Percentiles rank a stretch among this genome's conserved stretches.
Conservation (phyloP, 208 protist genomes). For the Herpetomonas samuelpessoai region DNA sequence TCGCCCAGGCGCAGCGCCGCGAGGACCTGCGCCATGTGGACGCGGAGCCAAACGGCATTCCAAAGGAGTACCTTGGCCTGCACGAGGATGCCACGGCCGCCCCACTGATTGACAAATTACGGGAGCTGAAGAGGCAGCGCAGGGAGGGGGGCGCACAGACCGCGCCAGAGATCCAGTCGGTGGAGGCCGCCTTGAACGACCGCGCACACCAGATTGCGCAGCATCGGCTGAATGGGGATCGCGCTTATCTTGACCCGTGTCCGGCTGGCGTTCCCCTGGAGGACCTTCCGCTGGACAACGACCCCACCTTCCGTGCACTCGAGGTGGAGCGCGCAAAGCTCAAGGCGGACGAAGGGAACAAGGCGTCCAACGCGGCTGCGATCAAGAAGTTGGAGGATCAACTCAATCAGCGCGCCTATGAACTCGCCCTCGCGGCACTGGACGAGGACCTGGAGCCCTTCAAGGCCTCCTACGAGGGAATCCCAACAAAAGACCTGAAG, state of each 20-base stretch:
- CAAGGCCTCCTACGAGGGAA: constrained; percentile 46
- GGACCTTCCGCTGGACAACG: constrained; percentile 55
- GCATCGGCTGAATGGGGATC: constrained; percentile 30
- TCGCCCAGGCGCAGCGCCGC: constrained; percentile 44
- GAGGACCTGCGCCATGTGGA: constrained; percentile 44
- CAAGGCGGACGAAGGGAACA: constrained; percentile 25
- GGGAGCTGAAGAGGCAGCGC: constrained; percentile 23
- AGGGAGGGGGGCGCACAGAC: constrained; percentile 16
- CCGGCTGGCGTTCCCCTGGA: constrained; percentile 56
- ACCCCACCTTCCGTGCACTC: constrained; percentile 39
- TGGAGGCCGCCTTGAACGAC: constrained; percentile 35
- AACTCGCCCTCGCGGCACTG: constrained; percentile 55
- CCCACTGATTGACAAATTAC: constrained; percentile 36
- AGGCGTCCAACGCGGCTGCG: constrained; percentile 25
- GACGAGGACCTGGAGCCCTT: constrained; percentile 57
- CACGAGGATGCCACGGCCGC: constrained; percentile 34
- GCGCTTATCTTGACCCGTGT: constrained; percentile 40
- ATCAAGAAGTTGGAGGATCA: constrained; percentile 38
- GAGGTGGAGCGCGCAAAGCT: constrained; percentile 59
- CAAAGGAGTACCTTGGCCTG: constrained; percentile 38
- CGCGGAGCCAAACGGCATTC: constrained; percentile 30
- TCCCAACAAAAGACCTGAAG: constrained; percentile 41
- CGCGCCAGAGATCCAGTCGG: constrained; percentile 21
- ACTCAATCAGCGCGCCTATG: constrained; percentile 60
- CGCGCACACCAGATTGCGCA: constrained; percentile 41